Conservation (phyloP, 768 basidiomycete species). For the Hypholoma sublateritium region DNA sequence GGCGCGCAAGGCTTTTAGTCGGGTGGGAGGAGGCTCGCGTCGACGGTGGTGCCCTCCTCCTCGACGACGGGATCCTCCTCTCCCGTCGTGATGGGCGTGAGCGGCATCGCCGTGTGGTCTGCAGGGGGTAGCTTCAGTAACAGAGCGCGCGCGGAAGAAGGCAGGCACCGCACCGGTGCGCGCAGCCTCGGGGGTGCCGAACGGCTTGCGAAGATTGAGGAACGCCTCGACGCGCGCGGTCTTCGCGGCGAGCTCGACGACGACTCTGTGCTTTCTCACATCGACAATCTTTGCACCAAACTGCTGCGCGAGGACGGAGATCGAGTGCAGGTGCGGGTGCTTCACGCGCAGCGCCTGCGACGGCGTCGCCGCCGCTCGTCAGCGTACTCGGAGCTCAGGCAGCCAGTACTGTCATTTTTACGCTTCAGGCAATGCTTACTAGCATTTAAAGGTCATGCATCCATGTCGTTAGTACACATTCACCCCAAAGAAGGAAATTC, state of each 20-base stretch:
- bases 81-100: conserved; percentile 79
- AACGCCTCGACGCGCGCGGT: conserved; percentile 91
- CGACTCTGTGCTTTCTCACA: conserved; percentile 91
- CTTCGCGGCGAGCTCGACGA: conserved; percentile 94
- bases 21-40: conserved; percentile 91
- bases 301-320: conserved; percentile 79
- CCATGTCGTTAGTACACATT: too few relatives aligned
- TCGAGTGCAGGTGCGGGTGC: conserved; percentile 87
- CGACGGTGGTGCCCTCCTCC: conserved; percentile 63
- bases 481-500: too few relatives aligned
- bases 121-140: background rate
- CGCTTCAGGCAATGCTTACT: too few relatives aligned
- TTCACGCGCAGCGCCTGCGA: conserved; percentile 86
- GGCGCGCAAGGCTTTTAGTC: conserved; percentile 50
- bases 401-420: too few relatives aligned
- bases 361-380: conserved; percentile 47
- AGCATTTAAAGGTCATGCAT: too few relatives aligned
- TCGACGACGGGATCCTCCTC: conserved; percentile 51
- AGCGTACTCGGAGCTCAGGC: conserved; percentile 95
- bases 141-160: background rate
- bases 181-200: conserved; percentile 93
- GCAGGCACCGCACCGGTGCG: conserved; percentile 68
- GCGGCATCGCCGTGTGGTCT: conserved; percentile 99
- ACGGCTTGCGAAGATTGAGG: conserved; percentile 86
- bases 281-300: conserved; percentile 95